Percentiles rank a stretch among this genome's conserved stretches.
Conservation (phyloP, 495 filamentous ascomycete species). For the Trichoderma orchidacearum region DNA sequence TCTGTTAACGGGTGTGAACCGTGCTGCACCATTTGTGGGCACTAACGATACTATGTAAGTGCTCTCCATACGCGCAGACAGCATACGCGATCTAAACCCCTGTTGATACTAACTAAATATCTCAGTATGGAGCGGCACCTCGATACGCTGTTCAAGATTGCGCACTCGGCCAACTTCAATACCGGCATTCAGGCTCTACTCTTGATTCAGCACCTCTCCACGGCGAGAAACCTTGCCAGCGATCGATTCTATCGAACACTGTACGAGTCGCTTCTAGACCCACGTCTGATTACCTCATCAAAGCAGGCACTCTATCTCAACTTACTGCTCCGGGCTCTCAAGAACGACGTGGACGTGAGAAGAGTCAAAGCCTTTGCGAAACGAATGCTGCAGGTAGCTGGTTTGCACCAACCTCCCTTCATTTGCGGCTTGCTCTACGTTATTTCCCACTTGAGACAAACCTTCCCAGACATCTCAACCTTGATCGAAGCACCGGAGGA, state of each 20-base stretch:
- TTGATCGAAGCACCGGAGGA: slow-evolving; percentile 64
- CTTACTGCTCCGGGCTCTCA: slow-evolving; percentile 73
- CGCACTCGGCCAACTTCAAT: slow-evolving; percentile 97
- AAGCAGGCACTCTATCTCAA: slow-evolving; percentile 95
- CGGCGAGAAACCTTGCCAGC: slow-evolving; percentile 56
- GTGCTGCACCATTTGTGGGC: slow-evolving; percentile 83
- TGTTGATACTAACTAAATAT: background rate
- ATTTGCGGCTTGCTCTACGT: slow-evolving; percentile 81
- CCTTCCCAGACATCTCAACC: slow-evolving; percentile 59
- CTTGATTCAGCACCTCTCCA: slow-evolving; percentile 84
- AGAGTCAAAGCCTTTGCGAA: slow-evolving; percentile 93
- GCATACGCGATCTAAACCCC: background rate
- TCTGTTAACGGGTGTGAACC: slow-evolving; percentile 85
- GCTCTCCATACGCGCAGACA: background rate
- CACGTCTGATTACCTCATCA: slow-evolving; percentile 73
- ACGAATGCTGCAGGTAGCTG: slow-evolving; percentile 74
- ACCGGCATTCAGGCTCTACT: slow-evolving; percentile 92
- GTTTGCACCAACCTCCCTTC: slow-evolving; percentile 82
- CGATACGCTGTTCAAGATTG: slow-evolving; percentile 85
- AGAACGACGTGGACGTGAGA: slow-evolving; percentile 71
- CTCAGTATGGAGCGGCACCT: slow-evolving; percentile 67
- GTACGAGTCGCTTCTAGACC: slow-evolving; percentile 89
- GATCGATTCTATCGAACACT: slow-evolving; percentile 92
- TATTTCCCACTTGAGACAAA: slow-evolving; percentile 62
- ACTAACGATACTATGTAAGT: slow-evolving; percentile 60